A percentile compares a stretch with the other conserved stretches of the same genome.
Conservation (phyloP, 2,329 filamentous ascomycete species). For the Claviceps africana region DNA sequence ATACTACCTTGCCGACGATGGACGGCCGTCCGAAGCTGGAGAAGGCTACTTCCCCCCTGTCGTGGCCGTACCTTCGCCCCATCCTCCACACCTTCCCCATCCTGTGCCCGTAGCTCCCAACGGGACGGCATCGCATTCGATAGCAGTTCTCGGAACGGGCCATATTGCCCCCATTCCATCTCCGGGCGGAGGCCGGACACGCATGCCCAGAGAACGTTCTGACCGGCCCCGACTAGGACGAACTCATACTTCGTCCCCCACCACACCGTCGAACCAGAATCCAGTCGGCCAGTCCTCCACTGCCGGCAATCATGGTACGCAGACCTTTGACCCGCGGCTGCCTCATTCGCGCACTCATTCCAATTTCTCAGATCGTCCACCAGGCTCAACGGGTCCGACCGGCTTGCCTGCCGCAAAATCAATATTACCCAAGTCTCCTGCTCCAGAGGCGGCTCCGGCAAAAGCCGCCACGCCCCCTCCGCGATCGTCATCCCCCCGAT, state of each 20-base stretch:
- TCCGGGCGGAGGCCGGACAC: slow-evolving; percentile 50
- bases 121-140: slow-evolving; percentile 41
- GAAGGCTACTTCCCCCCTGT: slow-evolving; percentile 74
- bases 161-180: slow-evolving; percentile 72
- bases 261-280: slow-evolving; percentile 27
- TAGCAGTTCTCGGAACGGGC: slow-evolving; percentile 67
- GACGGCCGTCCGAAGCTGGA: slow-evolving; percentile 51
- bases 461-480: slow-evolving; percentile 42
- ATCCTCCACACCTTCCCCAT: slow-evolving; percentile 26
- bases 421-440: slow-evolving; percentile 36
- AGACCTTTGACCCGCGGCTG: slow-evolving; percentile 23
- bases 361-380: slow-evolving; percentile 39
- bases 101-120: slow-evolving; percentile 24
- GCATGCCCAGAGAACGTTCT: slow-evolving; percentile 41
- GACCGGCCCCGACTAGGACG: slow-evolving; percentile 48
- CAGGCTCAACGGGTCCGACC: slow-evolving; percentile 21
- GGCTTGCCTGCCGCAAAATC: slow-evolving; percentile 34
- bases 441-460: slow-evolving; percentile 27
- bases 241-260: slow-evolving; percentile 72
- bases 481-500: slow-evolving; percentile 33
- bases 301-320: slow-evolving; percentile 18
- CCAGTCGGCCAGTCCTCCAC: slow-evolving; percentile 18
- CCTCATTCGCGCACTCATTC: slow-evolving; percentile 45
- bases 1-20: slow-evolving; percentile 48
- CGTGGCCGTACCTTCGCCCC: slow-evolving; percentile 28